Evolutionary conservation across 2,329 filamentous ascomycete species (phyloP).

Genomic region (Ophiobolus disseminans): DNA sequence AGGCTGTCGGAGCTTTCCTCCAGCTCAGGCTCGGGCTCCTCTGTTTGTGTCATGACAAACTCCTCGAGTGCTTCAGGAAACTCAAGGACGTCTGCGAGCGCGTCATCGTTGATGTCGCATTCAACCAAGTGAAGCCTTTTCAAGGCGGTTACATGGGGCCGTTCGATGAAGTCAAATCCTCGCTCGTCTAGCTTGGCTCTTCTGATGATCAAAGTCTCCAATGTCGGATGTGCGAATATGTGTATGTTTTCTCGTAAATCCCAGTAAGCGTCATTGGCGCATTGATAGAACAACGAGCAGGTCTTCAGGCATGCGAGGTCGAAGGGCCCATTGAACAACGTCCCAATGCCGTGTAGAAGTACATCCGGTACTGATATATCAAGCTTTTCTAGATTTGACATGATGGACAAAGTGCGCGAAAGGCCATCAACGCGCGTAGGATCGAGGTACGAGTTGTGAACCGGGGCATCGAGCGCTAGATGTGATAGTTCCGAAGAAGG

Average conservation of each 20-base stretch:
- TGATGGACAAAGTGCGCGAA: constrained; percentile 41
- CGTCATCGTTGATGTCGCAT: constrained; percentile 45
- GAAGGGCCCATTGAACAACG: constrained; percentile 43
- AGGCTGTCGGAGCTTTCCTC: constrained; percentile 44
- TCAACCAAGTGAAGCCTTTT: constrained; percentile 39
- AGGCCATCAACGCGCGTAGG: constrained; percentile 35
- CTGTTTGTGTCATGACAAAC: constrained; percentile 41
- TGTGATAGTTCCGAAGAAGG: constrained; percentile 41
- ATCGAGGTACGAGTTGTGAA: constrained; percentile 33
- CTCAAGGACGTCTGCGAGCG: constrained; percentile 39
- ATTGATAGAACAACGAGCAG: constrained; percentile 42
- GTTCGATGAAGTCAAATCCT: constrained; percentile 40
- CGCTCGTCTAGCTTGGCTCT: constrained; percentile 41
- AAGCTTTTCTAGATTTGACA: constrained; percentile 44
- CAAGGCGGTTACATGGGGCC: constrained; percentile 37
- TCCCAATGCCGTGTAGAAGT: constrained; percentile 39
- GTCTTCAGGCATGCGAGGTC: constrained; percentile 41
- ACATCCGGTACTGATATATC: constrained; percentile 41
- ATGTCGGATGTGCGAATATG: constrained; percentile 41
- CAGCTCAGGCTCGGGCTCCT: constrained; percentile 38
- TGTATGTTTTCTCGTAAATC: constrained; percentile 45
- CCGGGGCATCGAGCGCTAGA: constrained; percentile 36
- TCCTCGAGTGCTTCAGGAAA: constrained; percentile 40
- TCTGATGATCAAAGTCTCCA: constrained; percentile 37
- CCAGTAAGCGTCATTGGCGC: constrained; percentile 41